Conservation (phyloP, 306 rosid species). For the Mimosa pudica region DNA sequence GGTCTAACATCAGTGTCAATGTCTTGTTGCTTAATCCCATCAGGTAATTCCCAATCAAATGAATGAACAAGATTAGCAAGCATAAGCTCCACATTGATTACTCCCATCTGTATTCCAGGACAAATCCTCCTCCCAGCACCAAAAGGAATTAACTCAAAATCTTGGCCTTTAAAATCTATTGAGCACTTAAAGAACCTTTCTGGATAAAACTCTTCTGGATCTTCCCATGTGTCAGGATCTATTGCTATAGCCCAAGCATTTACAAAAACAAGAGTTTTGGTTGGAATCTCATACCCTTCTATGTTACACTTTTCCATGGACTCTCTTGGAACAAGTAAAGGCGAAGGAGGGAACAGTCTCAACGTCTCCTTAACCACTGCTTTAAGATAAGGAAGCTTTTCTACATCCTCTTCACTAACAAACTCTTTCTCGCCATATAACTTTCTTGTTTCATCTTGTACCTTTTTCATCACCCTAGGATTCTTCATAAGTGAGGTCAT, state of each 20-base stretch:
- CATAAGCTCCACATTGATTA: slow-evolving; percentile 24
- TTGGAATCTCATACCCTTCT: slow-evolving; percentile 38
- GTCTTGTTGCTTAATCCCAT: neutral
- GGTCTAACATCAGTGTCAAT: neutral
- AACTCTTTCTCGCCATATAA: slow-evolving; percentile 26
- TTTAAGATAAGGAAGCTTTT: slow-evolving; percentile 39
- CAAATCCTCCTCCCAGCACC: slow-evolving; percentile 46
- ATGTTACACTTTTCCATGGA: slow-evolving; percentile 30
- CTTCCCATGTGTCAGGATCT: slow-evolving; percentile 41
- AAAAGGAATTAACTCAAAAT: slow-evolving; percentile 43
- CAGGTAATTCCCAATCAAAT: neutral
- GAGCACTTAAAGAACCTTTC: slow-evolving; percentile 34
- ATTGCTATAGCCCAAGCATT: slow-evolving; percentile 44
- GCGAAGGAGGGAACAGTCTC: slow-evolving; percentile 39
- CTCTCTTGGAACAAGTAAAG: slow-evolving; percentile 45
- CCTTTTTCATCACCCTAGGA: slow-evolving; percentile 28
- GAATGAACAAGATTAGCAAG: slow-evolving; percentile 34
- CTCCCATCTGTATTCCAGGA: slow-evolving; percentile 36
- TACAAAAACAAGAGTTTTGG: slow-evolving; percentile 33
- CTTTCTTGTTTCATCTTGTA: slow-evolving; percentile 33
- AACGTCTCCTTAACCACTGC: slow-evolving; percentile 42
- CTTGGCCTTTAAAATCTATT: slow-evolving; percentile 34
- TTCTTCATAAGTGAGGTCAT: slow-evolving; percentile 42
- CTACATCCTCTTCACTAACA: slow-evolving; percentile 39
- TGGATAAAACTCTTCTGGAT: slow-evolving; percentile 35